phyloP scores from a whole-genome alignment of 768 basidiomycete genomes.

The Kwoniella europaea region DNA sequence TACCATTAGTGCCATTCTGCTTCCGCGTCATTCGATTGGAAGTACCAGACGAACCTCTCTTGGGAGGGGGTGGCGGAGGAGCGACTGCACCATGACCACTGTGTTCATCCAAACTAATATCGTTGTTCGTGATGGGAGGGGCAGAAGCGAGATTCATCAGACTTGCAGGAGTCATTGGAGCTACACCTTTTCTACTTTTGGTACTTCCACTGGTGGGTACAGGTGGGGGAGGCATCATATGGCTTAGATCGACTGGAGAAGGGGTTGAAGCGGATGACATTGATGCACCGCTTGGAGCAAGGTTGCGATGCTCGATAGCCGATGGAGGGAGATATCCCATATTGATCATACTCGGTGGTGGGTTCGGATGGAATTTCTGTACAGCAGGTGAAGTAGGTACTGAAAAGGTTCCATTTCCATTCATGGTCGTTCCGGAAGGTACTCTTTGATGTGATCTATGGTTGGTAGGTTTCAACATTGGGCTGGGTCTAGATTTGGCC shows the following conservation, averaged over 20 bases:
- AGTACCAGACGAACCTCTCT: conserved; percentile 1
- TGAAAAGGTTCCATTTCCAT: conserved; percentile 17
- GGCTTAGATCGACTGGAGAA: conserved; percentile 74
- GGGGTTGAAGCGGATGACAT: conserved; percentile 62
- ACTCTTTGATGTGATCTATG: conserved; percentile 34
- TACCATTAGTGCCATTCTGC: not conserved
- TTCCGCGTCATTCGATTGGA: not conserved
- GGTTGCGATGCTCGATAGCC: conserved; percentile 36
- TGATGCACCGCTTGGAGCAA: conserved; percentile 1
- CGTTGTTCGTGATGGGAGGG: conserved; percentile 53
- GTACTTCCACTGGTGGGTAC: conserved; percentile 56
- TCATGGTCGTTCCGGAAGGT: conserved; percentile 19
- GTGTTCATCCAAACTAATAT: not conserved
- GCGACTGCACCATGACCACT: not conserved
- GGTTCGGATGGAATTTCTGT: conserved; percentile 24
- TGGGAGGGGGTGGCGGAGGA: conserved; percentile 11
- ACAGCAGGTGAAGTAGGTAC: conserved; percentile 41
- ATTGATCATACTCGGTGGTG: conserved; percentile 17
- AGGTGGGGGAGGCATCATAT: conserved; percentile 83
- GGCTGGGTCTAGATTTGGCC: conserved; percentile 49
- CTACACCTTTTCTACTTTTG: conserved; percentile 56
- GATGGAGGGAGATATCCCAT: conserved; percentile 38
- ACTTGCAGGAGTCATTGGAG: conserved; percentile 85
- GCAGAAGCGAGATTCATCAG: conserved; percentile 82
- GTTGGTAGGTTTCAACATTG: conserved; percentile 55